These are phyloP conservation scores for Tolypocladium pustulatum DNA, from an alignment of 2,329 filamentous ascomycete species.

Conservation along the genomic window DNA sequence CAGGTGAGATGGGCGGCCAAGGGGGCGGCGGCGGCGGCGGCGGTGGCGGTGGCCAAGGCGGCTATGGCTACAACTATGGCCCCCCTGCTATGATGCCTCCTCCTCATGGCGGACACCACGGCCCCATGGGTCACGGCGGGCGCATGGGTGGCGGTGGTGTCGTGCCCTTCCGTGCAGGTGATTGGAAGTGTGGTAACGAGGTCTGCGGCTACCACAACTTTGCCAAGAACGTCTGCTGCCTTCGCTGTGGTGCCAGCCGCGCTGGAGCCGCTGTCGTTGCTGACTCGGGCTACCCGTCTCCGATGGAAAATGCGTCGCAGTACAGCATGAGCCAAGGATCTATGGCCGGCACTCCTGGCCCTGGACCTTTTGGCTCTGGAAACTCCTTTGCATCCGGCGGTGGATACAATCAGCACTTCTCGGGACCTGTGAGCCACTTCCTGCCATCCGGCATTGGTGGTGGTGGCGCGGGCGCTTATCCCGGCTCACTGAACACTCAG, in stretches of 20 bases:
- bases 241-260: conserved; percentile 90
- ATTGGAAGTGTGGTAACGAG: conserved; percentile 98
- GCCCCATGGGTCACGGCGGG: conserved; percentile 46
- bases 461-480: conserved; percentile 63
- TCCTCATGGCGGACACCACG: conserved; percentile 60
- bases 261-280: conserved; percentile 90
- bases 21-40: conserved; percentile 20
- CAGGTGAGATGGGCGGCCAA: conserved; percentile 45
- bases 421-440: conserved; percentile 79
- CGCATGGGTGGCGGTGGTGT: conserved; percentile 75
- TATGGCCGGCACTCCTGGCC: conserved; percentile 76
- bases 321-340: conserved; percentile 80
- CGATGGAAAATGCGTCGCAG: conserved; percentile 75
- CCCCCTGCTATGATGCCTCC: conserved; percentile 75
- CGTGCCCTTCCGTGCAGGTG: conserved; percentile 94
- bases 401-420: conserved; percentile 71
- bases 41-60: conserved; percentile 24
- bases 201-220: conserved; percentile 99
- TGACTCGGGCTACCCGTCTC: conserved; percentile 81
- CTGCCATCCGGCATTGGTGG: conserved; percentile 73
- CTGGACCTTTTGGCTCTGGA: conserved; percentile 62
- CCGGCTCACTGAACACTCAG: conserved; percentile 69
- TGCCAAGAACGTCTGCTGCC: conserved; percentile 96
- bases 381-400: conserved; percentile 56
- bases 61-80: conserved; percentile 51